phyloP scores from a whole-genome alignment of 257 asterid genomes.

The Solanum phureja region DNA sequence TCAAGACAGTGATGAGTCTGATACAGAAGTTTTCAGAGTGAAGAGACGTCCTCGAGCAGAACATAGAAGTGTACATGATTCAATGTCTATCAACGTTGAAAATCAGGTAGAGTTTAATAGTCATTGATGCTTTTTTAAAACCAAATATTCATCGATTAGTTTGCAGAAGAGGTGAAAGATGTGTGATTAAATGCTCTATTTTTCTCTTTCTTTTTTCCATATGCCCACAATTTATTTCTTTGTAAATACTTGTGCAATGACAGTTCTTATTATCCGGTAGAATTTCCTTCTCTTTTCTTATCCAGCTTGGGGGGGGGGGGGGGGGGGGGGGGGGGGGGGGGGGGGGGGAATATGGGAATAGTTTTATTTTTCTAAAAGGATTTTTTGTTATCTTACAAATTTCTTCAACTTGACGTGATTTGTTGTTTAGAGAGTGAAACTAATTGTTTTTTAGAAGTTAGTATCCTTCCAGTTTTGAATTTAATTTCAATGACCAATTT shows the following conservation, averaged over 20 bases:
- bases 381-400: not conserved
- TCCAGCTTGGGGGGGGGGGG: not conserved
- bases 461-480: not conserved
- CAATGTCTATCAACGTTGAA: constrained; percentile 26
- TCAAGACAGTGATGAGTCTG: constrained; percentile 69
- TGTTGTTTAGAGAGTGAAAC: not conserved
- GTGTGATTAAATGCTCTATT: not conserved
- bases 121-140: not conserved
- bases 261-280: not conserved
- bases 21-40: constrained; percentile 81
- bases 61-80: constrained; percentile 26
- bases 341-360: not conserved
- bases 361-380: not conserved
- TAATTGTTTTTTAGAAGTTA: not conserved
- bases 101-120: constrained; percentile 42
- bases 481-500: not conserved
- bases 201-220: not conserved
- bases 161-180: not conserved
- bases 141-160: not conserved
- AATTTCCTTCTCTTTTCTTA: not conserved
- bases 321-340: not conserved
- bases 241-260: not conserved
- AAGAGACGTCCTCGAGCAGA: constrained; percentile 69
- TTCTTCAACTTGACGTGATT: not conserved
- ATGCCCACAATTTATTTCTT: not conserved